Conservation (phyloP, 176 grass and related monocot genomes). For the Carex myosuroides region DNA sequence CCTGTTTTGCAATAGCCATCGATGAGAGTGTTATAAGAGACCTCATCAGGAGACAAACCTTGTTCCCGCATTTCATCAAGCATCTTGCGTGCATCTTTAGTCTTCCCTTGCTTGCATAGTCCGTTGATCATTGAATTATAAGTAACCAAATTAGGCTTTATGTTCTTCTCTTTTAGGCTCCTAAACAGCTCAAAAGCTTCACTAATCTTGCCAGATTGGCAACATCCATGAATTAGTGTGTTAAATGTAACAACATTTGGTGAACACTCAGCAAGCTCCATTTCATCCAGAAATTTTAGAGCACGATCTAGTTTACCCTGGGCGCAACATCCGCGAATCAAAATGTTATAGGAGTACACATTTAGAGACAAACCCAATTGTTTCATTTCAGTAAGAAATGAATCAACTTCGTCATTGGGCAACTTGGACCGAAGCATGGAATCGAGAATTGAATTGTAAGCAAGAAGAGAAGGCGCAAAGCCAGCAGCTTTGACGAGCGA, state of each 20-base stretch:
- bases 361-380: slow-evolving; percentile 43
- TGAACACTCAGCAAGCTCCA: slow-evolving; percentile 46
- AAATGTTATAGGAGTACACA: slow-evolving; percentile 85
- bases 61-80: slow-evolving; percentile 56
- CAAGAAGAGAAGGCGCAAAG: slow-evolving; percentile 42
- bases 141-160: slow-evolving; percentile 62
- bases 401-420: slow-evolving; percentile 20
- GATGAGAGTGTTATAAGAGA: slow-evolving; percentile 70
- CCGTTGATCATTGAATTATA: slow-evolving; percentile 67
- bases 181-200: slow-evolving; percentile 34
- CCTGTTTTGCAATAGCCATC: slow-evolving; percentile 59
- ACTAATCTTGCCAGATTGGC: slow-evolving; percentile 40
- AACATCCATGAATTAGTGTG: slow-evolving; percentile 58
- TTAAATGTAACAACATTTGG: slow-evolving; percentile 81
- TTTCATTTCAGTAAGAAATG: slow-evolving; percentile 33
- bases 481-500: slow-evolving; percentile 44
- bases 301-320: slow-evolving; percentile 30
- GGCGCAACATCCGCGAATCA: slow-evolving; percentile 54
- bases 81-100: slow-evolving; percentile 45
- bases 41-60: slow-evolving; percentile 41
- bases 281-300: slow-evolving; percentile 31
- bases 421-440: slow-evolving; percentile 27
- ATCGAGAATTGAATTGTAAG: slow-evolving; percentile 75
- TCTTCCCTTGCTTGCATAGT: slow-evolving; percentile 39
- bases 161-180: slow-evolving; percentile 33